Conservation (phyloP, 2,329 filamentous ascomycete genomes). For the Paradendryphiella salina region DNA sequence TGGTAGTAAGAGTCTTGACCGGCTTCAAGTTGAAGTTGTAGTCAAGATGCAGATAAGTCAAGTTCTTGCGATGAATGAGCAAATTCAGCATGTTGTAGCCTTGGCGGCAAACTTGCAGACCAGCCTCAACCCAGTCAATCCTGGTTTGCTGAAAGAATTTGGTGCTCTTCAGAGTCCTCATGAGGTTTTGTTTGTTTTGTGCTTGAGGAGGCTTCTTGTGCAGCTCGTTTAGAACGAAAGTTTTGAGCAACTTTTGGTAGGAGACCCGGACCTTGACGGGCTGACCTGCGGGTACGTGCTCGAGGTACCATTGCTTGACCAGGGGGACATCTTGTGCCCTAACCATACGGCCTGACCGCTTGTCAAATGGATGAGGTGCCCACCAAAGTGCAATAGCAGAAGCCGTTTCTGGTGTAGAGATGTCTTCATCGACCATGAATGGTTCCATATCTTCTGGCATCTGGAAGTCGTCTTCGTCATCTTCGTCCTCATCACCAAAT, state of each 20-base stretch:
- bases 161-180: slow-evolving; percentile 87
- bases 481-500: slow-evolving; percentile 84
- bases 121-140: slow-evolving; percentile 98
- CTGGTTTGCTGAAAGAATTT: slow-evolving; percentile 99
- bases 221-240: slow-evolving; percentile 91
- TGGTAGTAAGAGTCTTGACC: slow-evolving; percentile 96
- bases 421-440: slow-evolving; percentile 84
- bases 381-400: slow-evolving; percentile 95
- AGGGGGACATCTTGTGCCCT: slow-evolving; percentile 94
- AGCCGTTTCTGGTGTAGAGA: slow-evolving; percentile 86
- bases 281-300: slow-evolving; percentile 87
- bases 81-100: slow-evolving; percentile 99
- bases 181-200: slow-evolving; percentile 88
- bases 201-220: slow-evolving; percentile 96
- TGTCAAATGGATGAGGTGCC: slow-evolving; percentile 95
- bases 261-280: slow-evolving; percentile 97
- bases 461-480: slow-evolving; percentile 81
- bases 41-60: slow-evolving; percentile 96
- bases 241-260: slow-evolving; percentile 97
- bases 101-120: slow-evolving; percentile 95
- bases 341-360: slow-evolving; percentile 92
- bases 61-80: slow-evolving; percentile 95
- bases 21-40: slow-evolving; percentile 99
- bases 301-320: slow-evolving; percentile 97
- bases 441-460: slow-evolving; percentile 79